A percentile compares a stretch with the other conserved stretches of the same genome.
Conservation (phyloP, 352 stramenopile species). For the Globisporangium acanthophoron region DNA sequence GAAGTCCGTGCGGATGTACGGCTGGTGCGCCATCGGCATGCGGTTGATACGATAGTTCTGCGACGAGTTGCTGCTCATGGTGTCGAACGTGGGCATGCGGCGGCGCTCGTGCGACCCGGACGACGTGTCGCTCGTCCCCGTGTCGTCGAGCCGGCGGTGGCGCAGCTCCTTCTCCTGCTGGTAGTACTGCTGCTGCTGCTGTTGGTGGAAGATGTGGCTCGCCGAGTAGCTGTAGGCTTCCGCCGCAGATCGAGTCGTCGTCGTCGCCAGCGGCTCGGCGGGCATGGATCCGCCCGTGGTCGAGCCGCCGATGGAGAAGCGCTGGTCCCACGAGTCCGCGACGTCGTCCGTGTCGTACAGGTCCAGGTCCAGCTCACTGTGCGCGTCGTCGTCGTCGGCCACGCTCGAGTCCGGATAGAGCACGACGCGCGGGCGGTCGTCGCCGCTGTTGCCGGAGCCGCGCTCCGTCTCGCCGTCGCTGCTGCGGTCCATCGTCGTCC, state of each 20-base stretch:
- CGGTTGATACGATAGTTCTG: constrained; percentile 8
- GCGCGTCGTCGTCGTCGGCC: constrained; percentile 23
- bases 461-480: constrained; percentile 4
- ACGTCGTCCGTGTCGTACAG: constrained; percentile 55
- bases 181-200: neutral
- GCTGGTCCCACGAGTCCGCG: constrained; percentile 14
- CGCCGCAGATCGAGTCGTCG: neutral
- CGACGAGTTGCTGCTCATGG: constrained; percentile 11
- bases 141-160: neutral
- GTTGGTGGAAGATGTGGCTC: neutral
- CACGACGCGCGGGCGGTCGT: constrained; percentile 10
- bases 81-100: constrained; percentile 9
- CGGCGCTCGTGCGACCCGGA: constrained; percentile 6
- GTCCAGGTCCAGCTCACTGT: constrained; percentile 58
- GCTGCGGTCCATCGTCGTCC: constrained; percentile 8
- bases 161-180: neutral
- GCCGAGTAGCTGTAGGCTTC: constrained; percentile 1
- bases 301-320: constrained; percentile 11
- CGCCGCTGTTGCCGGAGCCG: constrained; percentile 7
- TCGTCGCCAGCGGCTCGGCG: neutral
- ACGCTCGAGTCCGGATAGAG: constrained; percentile 1
- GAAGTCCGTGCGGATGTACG: constrained; percentile 45
- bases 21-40: constrained; percentile 18
- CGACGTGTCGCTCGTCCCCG: constrained; percentile 4
- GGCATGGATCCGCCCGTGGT: constrained; percentile 10